Conservation (phyloP, 257 asterid genomes). For the Craterostigma plantagineum region DNA sequence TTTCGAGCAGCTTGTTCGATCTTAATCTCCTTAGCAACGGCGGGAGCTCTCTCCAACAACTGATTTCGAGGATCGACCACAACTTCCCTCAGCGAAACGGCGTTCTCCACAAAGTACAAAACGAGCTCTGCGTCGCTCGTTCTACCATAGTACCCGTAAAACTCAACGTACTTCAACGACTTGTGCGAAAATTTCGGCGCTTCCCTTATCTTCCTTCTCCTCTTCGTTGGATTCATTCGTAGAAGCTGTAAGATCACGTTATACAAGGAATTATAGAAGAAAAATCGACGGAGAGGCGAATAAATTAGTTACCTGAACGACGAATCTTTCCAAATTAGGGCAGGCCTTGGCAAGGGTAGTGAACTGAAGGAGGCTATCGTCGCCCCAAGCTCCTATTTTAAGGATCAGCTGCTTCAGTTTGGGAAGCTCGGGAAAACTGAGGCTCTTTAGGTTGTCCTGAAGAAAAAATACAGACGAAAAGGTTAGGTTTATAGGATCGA, state of each 20-base stretch:
- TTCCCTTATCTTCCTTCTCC: constrained; percentile 22
- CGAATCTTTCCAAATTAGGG: constrained; percentile 32
- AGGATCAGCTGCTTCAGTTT: constrained; percentile 34
- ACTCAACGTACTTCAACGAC: constrained; percentile 25
- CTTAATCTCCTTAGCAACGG: constrained; percentile 14
- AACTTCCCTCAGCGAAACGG: constrained; percentile 22
- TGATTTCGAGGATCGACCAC: constrained; percentile 35
- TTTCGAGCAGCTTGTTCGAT: constrained; percentile 28
- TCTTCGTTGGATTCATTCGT: constrained; percentile 38
- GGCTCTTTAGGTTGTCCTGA: constrained; percentile 19
- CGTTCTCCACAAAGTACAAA: constrained; percentile 28
- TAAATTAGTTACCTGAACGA: constrained; percentile 20
- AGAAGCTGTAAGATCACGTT: constrained; percentile 31
- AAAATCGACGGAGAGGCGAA: no score
- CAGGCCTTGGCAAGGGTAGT: constrained; percentile 22
- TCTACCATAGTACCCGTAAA: constrained; percentile 39
- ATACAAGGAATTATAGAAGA: no score
- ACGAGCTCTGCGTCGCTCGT: constrained; percentile 33
- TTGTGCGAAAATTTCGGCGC: constrained; percentile 17
- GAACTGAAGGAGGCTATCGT: constrained; percentile 33
- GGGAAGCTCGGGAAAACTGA: constrained; percentile 25
- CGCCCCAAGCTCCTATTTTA: constrained; percentile 27
- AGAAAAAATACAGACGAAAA: constrained; percentile 2
- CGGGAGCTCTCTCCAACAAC: constrained; percentile 22
- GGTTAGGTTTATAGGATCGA: no score